Conservation (phyloP, 1,139 yeast genomes). For the Debaryomyces fabryi region DNA sequence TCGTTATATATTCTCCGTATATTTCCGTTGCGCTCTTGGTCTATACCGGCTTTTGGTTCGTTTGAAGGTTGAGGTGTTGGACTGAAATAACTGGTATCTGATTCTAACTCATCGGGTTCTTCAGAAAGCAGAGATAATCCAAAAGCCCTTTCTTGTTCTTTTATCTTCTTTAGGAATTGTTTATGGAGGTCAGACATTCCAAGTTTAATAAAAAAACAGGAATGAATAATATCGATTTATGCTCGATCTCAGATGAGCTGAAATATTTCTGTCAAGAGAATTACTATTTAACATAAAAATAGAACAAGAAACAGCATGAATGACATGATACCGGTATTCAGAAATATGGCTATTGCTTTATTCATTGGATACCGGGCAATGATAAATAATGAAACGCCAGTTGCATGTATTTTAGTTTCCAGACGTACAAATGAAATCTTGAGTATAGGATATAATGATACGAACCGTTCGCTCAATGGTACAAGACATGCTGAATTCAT, state of each 20-base stretch:
- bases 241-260: slow-evolving; percentile 7
- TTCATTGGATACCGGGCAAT: slow-evolving; percentile 48
- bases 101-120: slow-evolving; percentile 18
- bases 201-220: background rate
- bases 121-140: slow-evolving; percentile 39
- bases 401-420: slow-evolving; percentile 65
- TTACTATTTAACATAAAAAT: background rate
- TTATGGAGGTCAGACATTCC: slow-evolving; percentile 50
- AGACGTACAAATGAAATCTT: slow-evolving; percentile 50
- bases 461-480: slow-evolving; percentile 83
- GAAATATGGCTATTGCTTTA: slow-evolving; percentile 39
- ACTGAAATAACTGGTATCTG: background rate
- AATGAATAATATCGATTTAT: background rate
- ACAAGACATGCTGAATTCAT: slow-evolving; percentile 91
- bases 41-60: background rate
- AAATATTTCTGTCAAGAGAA: background rate
- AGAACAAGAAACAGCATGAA: background rate
- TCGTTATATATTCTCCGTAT: slow-evolving; percentile 7
- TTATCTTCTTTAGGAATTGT: slow-evolving; percentile 40
- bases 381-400: slow-evolving; percentile 70
- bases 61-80: slow-evolving; percentile 8
- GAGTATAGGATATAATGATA: slow-evolving; percentile 84
- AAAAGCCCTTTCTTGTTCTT: slow-evolving; percentile 38
- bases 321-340: slow-evolving; percentile 34
- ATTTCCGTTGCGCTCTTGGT: background rate